Evolutionary conservation across 2,329 filamentous ascomycete species (phyloP).

Genomic region (Scleromitrula shiraiana): DNA sequence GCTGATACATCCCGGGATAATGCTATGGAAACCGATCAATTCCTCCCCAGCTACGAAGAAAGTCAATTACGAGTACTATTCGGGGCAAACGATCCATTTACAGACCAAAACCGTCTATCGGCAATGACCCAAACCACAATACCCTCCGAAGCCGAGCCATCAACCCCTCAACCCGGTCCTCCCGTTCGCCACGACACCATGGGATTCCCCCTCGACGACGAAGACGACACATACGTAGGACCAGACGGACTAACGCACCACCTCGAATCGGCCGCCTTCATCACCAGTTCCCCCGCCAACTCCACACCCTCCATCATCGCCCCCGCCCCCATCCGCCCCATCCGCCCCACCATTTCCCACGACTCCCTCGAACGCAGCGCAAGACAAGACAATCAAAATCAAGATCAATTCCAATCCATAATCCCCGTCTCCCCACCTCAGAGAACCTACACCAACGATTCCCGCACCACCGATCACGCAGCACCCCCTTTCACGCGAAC

Average conservation of each 20-base stretch:
- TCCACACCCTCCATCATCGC: neutral
- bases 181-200: conserved; percentile 17
- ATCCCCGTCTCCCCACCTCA: neutral
- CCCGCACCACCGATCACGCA: neutral
- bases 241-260: conserved; percentile 1
- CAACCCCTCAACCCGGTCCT: neutral
- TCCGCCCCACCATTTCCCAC: neutral
- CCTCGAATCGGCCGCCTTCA: neutral
- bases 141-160: neutral
- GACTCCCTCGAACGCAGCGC: neutral
- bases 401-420: neutral
- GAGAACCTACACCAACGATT: too few relatives aligned
- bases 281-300: conserved; percentile 1
- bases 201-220: conserved; percentile 18
- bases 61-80: too few relatives aligned
- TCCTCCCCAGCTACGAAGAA: conserved; percentile 12
- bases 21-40: conserved; percentile 10
- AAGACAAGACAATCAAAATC: neutral
- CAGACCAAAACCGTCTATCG: conserved; percentile 5
- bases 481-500: neutral
- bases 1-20: conserved; percentile 6
- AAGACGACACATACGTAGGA: conserved; percentile 4
- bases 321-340: neutral
- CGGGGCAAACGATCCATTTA: neutral
- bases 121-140: neutral